Evolutionary conservation across 371 early-diverging fungal genomes (phyloP).

Genomic region (Zancudomyces culisetae): DNA sequence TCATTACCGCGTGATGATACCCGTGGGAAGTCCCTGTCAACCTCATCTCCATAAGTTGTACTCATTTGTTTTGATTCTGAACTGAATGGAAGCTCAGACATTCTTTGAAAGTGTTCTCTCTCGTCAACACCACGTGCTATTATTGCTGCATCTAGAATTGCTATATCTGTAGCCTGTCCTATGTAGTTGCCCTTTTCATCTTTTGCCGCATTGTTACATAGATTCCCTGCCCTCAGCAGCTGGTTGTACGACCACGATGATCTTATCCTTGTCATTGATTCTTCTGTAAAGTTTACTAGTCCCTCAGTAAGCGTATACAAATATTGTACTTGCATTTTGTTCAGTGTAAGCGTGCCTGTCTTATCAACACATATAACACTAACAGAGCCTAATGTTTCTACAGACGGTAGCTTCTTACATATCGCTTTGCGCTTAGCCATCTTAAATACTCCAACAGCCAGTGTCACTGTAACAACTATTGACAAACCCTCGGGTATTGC

Average conservation of each 20-base stretch:
- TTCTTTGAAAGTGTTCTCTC: slow-evolving; percentile 19
- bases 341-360: slow-evolving; percentile 89
- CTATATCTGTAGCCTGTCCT: slow-evolving; percentile 35
- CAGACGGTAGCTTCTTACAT: slow-evolving; percentile 68
- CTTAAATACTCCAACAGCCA: slow-evolving; percentile 70
- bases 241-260: slow-evolving; percentile 18
- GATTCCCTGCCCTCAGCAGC: slow-evolving; percentile 21
- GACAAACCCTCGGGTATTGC: slow-evolving; percentile 88
- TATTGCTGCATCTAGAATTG: slow-evolving; percentile 22
- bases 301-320: slow-evolving; percentile 31
- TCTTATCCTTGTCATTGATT: slow-evolving; percentile 4
- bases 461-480: slow-evolving; percentile 62
- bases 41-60: slow-evolving; percentile 9
- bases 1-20: too few relatives aligned
- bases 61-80: slow-evolving; percentile 85
- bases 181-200: slow-evolving; percentile 26
- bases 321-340: slow-evolving; percentile 66
- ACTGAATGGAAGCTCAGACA: slow-evolving; percentile 69
- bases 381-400: slow-evolving; percentile 81
- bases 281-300: slow-evolving; percentile 11
- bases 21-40: slow-evolving; percentile 4
- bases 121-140: slow-evolving; percentile 14
- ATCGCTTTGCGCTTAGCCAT: slow-evolving; percentile 69
- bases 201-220: slow-evolving; percentile 20
- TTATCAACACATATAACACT: slow-evolving; percentile 83